Conservation (phyloP, 768 basidiomycete genomes). For the Xanthoconium stramineum region DNA sequence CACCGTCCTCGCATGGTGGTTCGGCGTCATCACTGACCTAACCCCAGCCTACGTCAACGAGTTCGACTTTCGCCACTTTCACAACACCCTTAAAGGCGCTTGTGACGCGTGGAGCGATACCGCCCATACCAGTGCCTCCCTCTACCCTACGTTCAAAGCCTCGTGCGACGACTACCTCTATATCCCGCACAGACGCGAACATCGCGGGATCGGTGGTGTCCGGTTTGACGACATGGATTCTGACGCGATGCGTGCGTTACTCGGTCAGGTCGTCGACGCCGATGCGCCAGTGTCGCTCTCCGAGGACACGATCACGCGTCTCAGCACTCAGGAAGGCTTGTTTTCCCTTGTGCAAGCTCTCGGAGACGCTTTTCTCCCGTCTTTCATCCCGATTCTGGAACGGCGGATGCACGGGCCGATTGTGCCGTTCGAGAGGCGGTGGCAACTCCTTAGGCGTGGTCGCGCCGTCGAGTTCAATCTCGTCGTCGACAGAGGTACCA, state of each 20-base stretch:
- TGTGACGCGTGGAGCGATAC: slow-evolving; percentile 41
- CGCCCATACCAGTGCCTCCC: slow-evolving; percentile 5
- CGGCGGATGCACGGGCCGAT: slow-evolving; percentile 32
- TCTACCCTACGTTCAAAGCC: slow-evolving; percentile 46
- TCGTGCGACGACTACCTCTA: slow-evolving; percentile 57
- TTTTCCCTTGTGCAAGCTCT: slow-evolving; percentile 44
- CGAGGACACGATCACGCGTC: slow-evolving; percentile 4
- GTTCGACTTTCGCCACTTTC: slow-evolving; percentile 47
- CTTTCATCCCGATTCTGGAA: slow-evolving; percentile 45
- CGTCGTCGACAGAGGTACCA: slow-evolving; percentile 66
- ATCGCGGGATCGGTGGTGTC: slow-evolving; percentile 54
- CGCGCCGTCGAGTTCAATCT: slow-evolving; percentile 62
- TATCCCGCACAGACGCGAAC: slow-evolving; percentile 49
- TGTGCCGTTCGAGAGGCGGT: slow-evolving; percentile 33
- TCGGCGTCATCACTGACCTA: slow-evolving; percentile 36
- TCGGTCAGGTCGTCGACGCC: not conserved
- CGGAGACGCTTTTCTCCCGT: slow-evolving; percentile 44
- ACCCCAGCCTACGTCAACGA: slow-evolving; percentile 50
- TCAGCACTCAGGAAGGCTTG: slow-evolving; percentile 34
- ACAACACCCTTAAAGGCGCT: slow-evolving; percentile 39
- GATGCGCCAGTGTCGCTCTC: not conserved
- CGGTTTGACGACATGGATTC: slow-evolving; percentile 53
- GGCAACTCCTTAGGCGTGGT: slow-evolving; percentile 53
- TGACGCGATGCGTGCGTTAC: slow-evolving; percentile 25
- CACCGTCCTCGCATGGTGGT: slow-evolving; percentile 26